These are phyloP conservation scores for Aspergillus indologenus DNA, from an alignment of 495 filamentous ascomycete species.

Conservation along the genomic window DNA sequence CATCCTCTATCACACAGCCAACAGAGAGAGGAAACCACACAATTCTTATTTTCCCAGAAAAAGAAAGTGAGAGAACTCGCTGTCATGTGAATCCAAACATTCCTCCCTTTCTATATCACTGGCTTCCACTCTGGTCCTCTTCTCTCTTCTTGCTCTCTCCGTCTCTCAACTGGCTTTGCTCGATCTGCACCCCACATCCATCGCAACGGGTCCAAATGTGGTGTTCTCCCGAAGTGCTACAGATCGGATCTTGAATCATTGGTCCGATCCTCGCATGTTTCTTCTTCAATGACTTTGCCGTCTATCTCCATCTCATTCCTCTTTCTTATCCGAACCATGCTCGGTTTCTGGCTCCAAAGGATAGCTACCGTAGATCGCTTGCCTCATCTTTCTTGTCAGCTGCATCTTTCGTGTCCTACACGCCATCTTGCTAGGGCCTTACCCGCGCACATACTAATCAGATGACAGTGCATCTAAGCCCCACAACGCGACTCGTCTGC, in stretches of 20 bases:
- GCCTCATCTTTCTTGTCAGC: not conserved
- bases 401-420: not conserved
- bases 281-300: not conserved
- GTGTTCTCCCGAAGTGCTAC: not conserved
- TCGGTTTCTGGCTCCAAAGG: not conserved
- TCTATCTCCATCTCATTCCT: not conserved
- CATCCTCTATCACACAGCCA: not conserved
- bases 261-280: not conserved
- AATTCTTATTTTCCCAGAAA: too few relatives aligned
- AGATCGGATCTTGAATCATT: slow-evolving; percentile 6
- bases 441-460: not conserved
- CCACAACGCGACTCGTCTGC: not conserved
- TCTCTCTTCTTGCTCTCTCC: not conserved
- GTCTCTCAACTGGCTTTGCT: not conserved
- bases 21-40: slow-evolving; percentile 2
- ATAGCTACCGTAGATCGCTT: not conserved
- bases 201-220: slow-evolving; percentile 2
- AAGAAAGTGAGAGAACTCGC: not conserved
- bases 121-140: not conserved
- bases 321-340: not conserved
- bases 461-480: not conserved
- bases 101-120: not conserved
- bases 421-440: not conserved
- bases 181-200: not conserved
- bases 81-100: not conserved